Base-by-base conservation (phyloP, 352 stramenopile species). In the Globisporangium nodosum region DNA sequence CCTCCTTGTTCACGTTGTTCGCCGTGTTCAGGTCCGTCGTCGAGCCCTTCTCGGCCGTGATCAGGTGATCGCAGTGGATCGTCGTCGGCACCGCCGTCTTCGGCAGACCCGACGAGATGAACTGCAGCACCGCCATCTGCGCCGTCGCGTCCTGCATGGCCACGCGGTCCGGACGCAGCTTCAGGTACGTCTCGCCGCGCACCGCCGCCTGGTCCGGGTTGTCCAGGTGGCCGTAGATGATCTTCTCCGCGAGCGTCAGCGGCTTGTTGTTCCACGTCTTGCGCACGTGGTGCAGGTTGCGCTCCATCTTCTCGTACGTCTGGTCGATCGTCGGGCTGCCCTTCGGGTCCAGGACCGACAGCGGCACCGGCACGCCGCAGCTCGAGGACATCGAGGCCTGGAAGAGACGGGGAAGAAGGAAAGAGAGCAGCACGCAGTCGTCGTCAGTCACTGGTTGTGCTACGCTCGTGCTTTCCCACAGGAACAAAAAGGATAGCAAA, bases 41-140 rank as follows among this genome's bases (percentile, higher is more conserved):
- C 48, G 87, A 94, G 53, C 90, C 91, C 73, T 96, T 97, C 74
- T 97, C 87, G 50, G 91, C 91, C 58, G 87, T 95, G 74, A 97
- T 97, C 82, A 97, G 85, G 78, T 97, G 91, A 62, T 97, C 91
- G 74, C 91, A 97, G 80, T 97, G 91, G 68, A 97, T 97, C 18
- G 91, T 97, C 53, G 89, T 94, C 47, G 91, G 91, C 63, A 96
- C 90, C 16, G 87, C 87, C 5, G 91, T 97, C 85, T 96, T 96
- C 49, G 91, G 91, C 61, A 97, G 76, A 52, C 89, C 91, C 56
- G 90, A 97, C 70, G 87, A 96, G 73, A 97, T 97, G 79, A 97
- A 97, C 79, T 97, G 91, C 56, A 97, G 81, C 76, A 97, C 88
- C 4, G 91, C 91, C 91, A 97, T 97, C 74, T 97, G 91, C 24